phyloP scores from a whole-genome alignment of 1,139 yeast species.

The Pichia sp. region DNA sequence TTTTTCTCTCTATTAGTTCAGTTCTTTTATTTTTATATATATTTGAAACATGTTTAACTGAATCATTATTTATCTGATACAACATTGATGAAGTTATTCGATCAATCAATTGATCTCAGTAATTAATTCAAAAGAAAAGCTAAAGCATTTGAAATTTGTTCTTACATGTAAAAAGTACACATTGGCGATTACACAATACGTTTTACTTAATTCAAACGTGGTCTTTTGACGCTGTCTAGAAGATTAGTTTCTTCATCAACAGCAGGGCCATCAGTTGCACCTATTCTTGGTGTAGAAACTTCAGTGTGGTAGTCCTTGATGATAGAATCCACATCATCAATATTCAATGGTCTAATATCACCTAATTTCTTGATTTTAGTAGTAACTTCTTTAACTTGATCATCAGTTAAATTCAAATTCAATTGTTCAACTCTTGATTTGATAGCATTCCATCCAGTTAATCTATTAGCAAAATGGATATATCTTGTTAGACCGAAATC shows the following conservation, averaged over 20 bases:
- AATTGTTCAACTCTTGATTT: conserved; percentile 96
- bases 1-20: no score
- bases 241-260: conserved; percentile 19
- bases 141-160: no score
- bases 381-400: conserved; percentile 92
- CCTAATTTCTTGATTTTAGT: conserved; percentile 88
- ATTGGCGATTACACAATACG: background rate
- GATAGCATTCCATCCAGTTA: conserved; percentile 99
- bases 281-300: conserved; percentile 26
- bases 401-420: conserved; percentile 83
- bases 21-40: background rate
- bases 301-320: conserved; percentile 85
- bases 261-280: conserved; percentile 24
- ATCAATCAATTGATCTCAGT: background rate
- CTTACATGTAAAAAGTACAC: no score
- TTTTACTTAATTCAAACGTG: conserved; percentile 20
- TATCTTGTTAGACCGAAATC: conserved; percentile 94
- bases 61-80: conserved; percentile 1
- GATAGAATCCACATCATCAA: conserved; percentile 95
- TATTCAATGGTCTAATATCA: conserved; percentile 88
- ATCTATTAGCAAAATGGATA: conserved; percentile 94
- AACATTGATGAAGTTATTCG: background rate
- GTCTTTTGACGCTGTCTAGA: conserved; percentile 27
- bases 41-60: background rate
- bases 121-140: no score